Conservation (phyloP, 441 rosid species). For the Gossypium gossypioides region DNA sequence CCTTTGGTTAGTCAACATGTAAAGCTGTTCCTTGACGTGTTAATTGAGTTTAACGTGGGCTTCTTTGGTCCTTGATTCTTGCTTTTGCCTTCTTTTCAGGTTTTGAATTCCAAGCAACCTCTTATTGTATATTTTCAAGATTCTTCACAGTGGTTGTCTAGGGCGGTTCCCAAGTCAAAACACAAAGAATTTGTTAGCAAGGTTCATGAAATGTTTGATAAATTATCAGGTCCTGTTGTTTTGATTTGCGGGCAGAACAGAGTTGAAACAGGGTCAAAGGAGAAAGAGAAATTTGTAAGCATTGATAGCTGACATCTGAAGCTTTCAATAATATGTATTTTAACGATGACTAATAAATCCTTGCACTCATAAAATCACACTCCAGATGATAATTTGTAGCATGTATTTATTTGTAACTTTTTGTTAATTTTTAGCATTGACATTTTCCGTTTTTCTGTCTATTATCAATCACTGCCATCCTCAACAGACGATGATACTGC, state of each 20-base stretch:
- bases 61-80: slow-evolving; percentile 7
- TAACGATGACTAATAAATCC: not conserved
- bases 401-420: slow-evolving; percentile 6
- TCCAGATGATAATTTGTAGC: not conserved
- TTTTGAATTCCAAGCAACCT: slow-evolving; percentile 62
- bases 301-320: slow-evolving; percentile 7
- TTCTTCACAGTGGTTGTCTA: slow-evolving; percentile 81
- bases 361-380: not conserved
- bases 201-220: slow-evolving; percentile 62
- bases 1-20: not conserved
- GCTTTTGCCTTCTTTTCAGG: slow-evolving; percentile 43
- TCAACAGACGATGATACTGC: slow-evolving; percentile 79
- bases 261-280: slow-evolving; percentile 68
- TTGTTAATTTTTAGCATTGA: slow-evolving; percentile 9
- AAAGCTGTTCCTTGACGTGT: not conserved
- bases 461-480: slow-evolving; percentile 11
- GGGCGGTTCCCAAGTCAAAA: slow-evolving; percentile 69
- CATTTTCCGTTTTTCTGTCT: slow-evolving; percentile 3
- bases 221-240: slow-evolving; percentile 69
- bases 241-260: slow-evolving; percentile 88
- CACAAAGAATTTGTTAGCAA: slow-evolving; percentile 53
- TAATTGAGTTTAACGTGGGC: not conserved
- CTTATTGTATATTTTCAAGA: slow-evolving; percentile 85
- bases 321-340: not conserved
- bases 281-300: slow-evolving; percentile 74